Evolutionary conservation across 73 alveolate species (phyloP), one percentile per base, ranked within the genome.

Genomic region (Loxodes magnus): DNA sequence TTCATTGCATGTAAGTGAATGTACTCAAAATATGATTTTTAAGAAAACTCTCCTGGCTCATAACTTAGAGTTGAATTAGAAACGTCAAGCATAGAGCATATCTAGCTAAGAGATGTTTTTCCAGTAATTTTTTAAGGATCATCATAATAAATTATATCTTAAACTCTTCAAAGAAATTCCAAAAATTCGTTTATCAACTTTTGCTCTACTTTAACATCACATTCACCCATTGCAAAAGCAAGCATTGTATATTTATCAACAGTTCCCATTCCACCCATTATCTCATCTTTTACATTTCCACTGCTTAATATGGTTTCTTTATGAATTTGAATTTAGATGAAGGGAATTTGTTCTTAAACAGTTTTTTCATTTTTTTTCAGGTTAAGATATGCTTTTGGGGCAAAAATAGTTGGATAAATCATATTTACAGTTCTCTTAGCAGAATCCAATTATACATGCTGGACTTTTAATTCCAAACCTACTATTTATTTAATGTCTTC

Each of bases 291-390:
- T 15, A 26, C 23, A 25, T 38, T 29, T 19, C 44, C 56, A 37
- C 2, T 46, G n/a, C 35, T 24, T 5, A 1, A 10, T 16, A 2
- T 12, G 2, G 23, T 9, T 2, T 63, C 19, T n/a, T 12, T 21
- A 14, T 43, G 62, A 26, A 60, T 19, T 33, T 17, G 51, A 2
- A 58, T 28, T 33, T 74, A 77, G 28, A 74, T 34, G 42, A 74
- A 64, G 14, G 88, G 88, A 10, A 73, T 46, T 1, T 46, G 14
- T 9, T 39, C 53, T n/a, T n/a, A n/a, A n/a, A n/a, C n/a, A n/a
- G n/a, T n/a, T n/a, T n/a, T n/a, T n/a, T n/a, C n/a, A n/a, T n/a
- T n/a, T n/a, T n/a, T n/a, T n/a, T n/a, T n/a, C 14, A 17, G 37
- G 5, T 26, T 49, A 0, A 55, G 54, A 23, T 23, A 59, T 38